Evolutionary conservation across 495 filamentous ascomycete genomes (phyloP).

Genomic region (Penicillium pancosmium): DNA sequence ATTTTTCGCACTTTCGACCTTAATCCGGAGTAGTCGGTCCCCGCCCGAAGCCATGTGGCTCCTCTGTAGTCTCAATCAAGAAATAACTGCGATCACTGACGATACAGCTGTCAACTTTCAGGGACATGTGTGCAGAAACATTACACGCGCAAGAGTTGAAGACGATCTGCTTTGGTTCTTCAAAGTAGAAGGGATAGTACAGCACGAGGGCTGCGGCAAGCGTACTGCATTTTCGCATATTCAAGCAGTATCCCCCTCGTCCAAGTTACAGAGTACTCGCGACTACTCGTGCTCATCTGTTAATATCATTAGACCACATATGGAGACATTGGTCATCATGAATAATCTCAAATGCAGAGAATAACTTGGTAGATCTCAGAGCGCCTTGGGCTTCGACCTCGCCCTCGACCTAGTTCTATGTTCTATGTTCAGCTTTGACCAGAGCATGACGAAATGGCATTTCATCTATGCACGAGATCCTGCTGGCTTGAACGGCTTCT

Average conservation of each 20-base stretch:
- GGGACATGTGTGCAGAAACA: neutral
- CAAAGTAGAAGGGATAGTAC: neutral
- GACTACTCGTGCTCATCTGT: too few relatives aligned
- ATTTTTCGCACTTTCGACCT: constrained; percentile 3
- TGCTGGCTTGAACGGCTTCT: neutral
- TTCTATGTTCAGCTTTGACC: neutral
- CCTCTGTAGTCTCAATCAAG: neutral
- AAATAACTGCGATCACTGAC: neutral
- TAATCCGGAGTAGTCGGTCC: neutral
- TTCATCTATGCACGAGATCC: neutral
- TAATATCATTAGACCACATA: neutral
- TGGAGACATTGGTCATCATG: neutral
- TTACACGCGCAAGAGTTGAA: neutral
- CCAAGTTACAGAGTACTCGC: neutral
- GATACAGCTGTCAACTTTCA: neutral
- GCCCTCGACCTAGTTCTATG: neutral
- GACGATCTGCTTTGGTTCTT: neutral
- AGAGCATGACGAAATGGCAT: neutral
- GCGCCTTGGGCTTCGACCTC: too few relatives aligned
- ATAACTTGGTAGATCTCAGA: neutral
- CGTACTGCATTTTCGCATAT: neutral
- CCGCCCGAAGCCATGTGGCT: constrained; percentile 2
- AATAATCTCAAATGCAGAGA: neutral
- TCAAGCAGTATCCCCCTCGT: neutral
- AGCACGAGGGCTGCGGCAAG: neutral